phyloP scores from a whole-genome alignment of 148 eudicot species.

The Rhododendron henanense region DNA sequence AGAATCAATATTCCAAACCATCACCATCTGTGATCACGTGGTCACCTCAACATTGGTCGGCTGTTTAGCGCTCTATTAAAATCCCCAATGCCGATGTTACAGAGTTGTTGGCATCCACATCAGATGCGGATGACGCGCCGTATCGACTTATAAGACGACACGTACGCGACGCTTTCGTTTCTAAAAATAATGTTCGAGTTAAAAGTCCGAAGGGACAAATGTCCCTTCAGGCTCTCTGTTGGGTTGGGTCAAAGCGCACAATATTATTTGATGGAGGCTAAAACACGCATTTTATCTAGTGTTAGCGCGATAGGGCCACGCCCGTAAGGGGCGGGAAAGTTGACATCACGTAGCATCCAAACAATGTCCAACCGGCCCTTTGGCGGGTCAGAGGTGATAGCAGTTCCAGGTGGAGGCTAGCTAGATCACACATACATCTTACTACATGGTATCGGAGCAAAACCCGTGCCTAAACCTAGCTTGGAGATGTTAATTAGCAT shows the following conservation, averaged over 20 bases:
- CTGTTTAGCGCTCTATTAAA: slow-evolving; percentile 10
- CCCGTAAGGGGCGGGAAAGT: background rate
- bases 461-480: background rate
- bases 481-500: background rate
- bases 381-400: background rate
- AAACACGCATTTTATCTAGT: background rate
- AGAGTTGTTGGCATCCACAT: slow-evolving; percentile 1
- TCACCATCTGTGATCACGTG: slow-evolving; percentile 35
- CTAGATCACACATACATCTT: background rate
- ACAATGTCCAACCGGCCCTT: background rate
- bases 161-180: background rate
- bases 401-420: background rate
- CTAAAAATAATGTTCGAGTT: background rate
- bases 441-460: background rate
- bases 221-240: background rate
- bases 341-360: background rate
- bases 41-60: slow-evolving; percentile 39
- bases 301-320: no score
- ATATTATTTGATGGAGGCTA: background rate
- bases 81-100: slow-evolving; percentile 11
- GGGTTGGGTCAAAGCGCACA: background rate
- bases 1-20: slow-evolving; percentile 17
- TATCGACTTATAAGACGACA: background rate
- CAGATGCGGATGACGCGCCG: background rate
- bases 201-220: background rate